Evolutionary conservation across 768 basidiomycete species (phyloP), one percentile per base, ranked within the genome.

Genomic region (Crassisporium funariophilum): DNA sequence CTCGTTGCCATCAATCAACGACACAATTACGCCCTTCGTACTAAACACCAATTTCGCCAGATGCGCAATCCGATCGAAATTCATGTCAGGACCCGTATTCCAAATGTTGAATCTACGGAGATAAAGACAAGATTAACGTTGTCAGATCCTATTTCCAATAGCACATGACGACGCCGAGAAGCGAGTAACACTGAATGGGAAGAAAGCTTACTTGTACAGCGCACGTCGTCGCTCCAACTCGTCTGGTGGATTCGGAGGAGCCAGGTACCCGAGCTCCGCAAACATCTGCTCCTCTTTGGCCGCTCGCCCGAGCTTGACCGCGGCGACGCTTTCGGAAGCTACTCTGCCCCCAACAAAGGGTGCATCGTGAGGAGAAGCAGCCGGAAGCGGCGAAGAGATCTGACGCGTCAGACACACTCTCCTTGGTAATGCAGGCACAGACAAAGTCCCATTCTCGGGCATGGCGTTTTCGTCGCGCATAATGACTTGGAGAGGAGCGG

Each of bases 11-110:
- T 95, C 93, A n/a, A 93, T 76, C 27, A 95, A 69, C 6, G 86
- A 82, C 16, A 98, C 88, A 17, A 83, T 64, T 2, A 95, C 93
- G 11, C 88, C 84, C 62, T 89, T 90, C 2, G 93, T 89, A 59
- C 79, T 88, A 67, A 98, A 98, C 5, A 98, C 95, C 31, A 97
- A 72, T 69, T 95, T 95, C 31, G 88, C 89, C 20, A 98, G 78
- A 63, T 95, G 92, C 12, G 86, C 90, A 54, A 97, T 95, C 13
- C 95, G 82, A 65, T 97, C 94, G 61, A 98, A 97, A 62, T 95
- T 95, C 52, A 81, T 73, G 63, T 98, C 95, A 7, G 84, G 74
- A 12, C 84, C 83, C 0, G 92, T 94, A 53, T 89, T 82, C 79
- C 91, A 85, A 39, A 97, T 88, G 56, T 93, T 92, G 71, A 91